Base-by-base conservation (phyloP, 139 green algal genomes). In the Ettlia oleoabundans region DNA sequence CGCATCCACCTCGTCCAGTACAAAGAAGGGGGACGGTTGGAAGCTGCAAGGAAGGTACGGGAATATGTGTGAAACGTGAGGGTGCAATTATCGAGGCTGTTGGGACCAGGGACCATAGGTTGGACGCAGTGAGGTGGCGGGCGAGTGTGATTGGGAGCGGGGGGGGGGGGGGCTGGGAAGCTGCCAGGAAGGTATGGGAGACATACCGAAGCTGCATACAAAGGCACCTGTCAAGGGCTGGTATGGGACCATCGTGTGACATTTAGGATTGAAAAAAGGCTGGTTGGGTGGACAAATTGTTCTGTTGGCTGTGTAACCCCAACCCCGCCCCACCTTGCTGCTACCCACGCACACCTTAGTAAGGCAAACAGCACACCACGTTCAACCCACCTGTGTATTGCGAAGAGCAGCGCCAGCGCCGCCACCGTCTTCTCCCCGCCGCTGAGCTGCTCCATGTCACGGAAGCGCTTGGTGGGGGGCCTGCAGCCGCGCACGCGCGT, bases 361-460 rank as follows among this genome's bases (percentile, higher is more conserved):
- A n/a, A n/a, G n/a, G n/a, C n/a, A n/a, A n/a, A n/a, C n/a, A n/a
- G n/a, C n/a, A n/a, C n/a, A n/a, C n/a, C n/a, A n/a, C n/a, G 4
- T 10, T 1, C 8, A 1, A 3, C 78, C 24, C 70, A 87, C 76
- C 82, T 94, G 92, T 99, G 96, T 70, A 99, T 94, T 26, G 97
- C 92, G 86, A 99, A 99, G 30, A 99, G 92, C 55, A 99, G 90
- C 26, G 97, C 96, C 74, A 99, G 89, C 3, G 97, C 95, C 4
- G 97, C 95, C 32, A 99, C 92, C 10, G 97, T 98, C 92, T 93
- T 93, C 65, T 93, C 89, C 4, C 89, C 92, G 84, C 96, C 97
- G 33, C 91, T 97, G 35, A 99, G 93, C 88, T 98, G 92, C 80
- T 99, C 96, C 96, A 99, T 99, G 73, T 99, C 94, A 5, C 78